Evolutionary conservation across 2,329 filamentous ascomycete species (phyloP).

Genomic region (Ophiocordyceps polyrhachis-furcata): DNA sequence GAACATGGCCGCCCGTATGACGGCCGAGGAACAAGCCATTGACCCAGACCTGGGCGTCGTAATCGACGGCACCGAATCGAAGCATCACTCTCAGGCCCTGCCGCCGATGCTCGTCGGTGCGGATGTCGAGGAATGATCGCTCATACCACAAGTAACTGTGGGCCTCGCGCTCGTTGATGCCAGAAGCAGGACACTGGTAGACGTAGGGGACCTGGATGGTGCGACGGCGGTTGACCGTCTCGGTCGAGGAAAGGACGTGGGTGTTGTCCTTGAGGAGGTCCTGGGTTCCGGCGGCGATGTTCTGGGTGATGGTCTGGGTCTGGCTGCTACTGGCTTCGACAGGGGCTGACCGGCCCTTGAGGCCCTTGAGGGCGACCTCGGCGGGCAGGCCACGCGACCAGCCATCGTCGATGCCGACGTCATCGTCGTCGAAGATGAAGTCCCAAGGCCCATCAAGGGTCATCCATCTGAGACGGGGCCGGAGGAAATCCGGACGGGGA

Average conservation of each 20-base stretch:
- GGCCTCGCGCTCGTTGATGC: conserved; percentile 39
- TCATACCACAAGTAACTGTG: conserved; percentile 55
- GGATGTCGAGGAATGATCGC: conserved; percentile 29
- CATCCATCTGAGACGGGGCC: conserved; percentile 34
- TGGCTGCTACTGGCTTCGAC: conserved; percentile 16
- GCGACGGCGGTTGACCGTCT: conserved; percentile 21
- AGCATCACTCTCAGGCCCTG: conserved; percentile 25
- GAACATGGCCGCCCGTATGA: conserved; percentile 40
- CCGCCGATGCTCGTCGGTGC: conserved; percentile 20
- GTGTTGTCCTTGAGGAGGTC: conserved; percentile 28
- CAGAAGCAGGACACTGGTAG: conserved; percentile 45
- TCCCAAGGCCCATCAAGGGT: conserved; percentile 45
- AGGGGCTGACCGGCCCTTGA: conserved; percentile 6
- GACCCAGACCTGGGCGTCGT: conserved; percentile 38
- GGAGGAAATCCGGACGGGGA: conserved; percentile 46
- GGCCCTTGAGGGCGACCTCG: conserved; percentile 13
- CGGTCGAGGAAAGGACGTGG: conserved; percentile 10
- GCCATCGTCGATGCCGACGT: conserved; percentile 29
- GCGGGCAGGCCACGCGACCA: conserved; percentile 38
- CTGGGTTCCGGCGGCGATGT: conserved; percentile 27
- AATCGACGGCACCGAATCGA: conserved; percentile 43
- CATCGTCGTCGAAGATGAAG: conserved; percentile 46
- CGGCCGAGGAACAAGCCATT: conserved; percentile 31
- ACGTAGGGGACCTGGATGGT: conserved; percentile 45
- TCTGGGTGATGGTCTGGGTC: conserved; percentile 17